Percentiles rank a stretch among this genome's conserved stretches.
These are phyloP conservation scores for Bimuria novae-zelandiae DNA, from an alignment of 2,329 filamentous ascomycete genomes.

Conservation along the genomic window DNA sequence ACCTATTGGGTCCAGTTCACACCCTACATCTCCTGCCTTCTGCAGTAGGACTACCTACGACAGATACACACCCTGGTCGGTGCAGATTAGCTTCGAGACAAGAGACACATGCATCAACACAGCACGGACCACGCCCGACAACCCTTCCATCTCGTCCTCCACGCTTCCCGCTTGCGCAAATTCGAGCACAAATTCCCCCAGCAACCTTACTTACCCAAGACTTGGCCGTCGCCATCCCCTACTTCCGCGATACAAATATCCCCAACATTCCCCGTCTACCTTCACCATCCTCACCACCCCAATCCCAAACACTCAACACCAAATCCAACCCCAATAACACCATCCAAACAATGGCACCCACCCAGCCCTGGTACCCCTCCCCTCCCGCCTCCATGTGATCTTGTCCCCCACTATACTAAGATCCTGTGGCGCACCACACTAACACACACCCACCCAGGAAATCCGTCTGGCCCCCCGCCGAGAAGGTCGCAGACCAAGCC, in stretches of 20 bases:
- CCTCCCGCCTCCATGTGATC: not conserved
- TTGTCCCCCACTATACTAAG: too few relatives aligned
- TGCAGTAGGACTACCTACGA: not conserved
- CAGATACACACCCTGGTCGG: not conserved
- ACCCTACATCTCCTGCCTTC: not conserved
- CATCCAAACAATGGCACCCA: conserved; percentile 40
- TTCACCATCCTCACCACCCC: not conserved
- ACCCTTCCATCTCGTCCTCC: not conserved
- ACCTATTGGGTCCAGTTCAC: not conserved
- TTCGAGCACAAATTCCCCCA: conserved; percentile 2
- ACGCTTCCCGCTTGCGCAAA: not conserved
- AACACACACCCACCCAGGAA: conserved; percentile 26
- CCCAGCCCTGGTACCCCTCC: conserved; percentile 55
- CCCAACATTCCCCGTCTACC: not conserved
- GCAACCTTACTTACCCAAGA: too few relatives aligned
- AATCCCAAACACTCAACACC: conserved; percentile 2
- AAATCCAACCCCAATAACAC: not conserved
- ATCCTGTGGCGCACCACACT: too few relatives aligned
- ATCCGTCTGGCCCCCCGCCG: conserved; percentile 12
- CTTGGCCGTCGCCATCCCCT: too few relatives aligned
- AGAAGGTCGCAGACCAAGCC: conserved; percentile 12
- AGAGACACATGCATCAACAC: not conserved
- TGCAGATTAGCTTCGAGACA: not conserved
- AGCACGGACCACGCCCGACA: too few relatives aligned
- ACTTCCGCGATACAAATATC: not conserved